Evolutionary conservation across 768 basidiomycete species (phyloP).

Genomic region (Erythrobasidium yunnanense): DNA sequence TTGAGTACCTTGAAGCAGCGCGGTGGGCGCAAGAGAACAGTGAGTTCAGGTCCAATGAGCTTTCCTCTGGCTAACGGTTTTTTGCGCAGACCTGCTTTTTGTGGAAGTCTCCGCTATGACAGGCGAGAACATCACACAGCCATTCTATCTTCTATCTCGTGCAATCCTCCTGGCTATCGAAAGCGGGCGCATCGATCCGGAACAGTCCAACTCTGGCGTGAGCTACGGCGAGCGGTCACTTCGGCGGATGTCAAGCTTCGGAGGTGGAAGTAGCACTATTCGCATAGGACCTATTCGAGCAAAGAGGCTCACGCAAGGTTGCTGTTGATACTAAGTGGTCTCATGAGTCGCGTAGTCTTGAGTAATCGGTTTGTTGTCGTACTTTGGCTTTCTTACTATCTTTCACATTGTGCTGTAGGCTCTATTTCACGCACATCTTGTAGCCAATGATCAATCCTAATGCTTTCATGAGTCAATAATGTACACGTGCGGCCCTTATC

Average conservation of each 20-base stretch:
- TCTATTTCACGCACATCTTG: no score
- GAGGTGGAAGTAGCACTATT: slow-evolving; percentile 12
- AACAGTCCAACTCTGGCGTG: slow-evolving; percentile 86
- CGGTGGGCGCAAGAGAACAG: slow-evolving; percentile 93
- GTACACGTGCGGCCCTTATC: no score
- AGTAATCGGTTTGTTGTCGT: not conserved
- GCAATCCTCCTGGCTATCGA: slow-evolving; percentile 37
- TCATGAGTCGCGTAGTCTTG: not conserved
- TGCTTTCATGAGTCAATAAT: no score
- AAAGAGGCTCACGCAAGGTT: not conserved
- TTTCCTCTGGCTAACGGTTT: not conserved
- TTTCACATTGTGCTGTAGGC: no score
- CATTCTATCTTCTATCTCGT: slow-evolving; percentile 56
- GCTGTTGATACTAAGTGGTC: not conserved
- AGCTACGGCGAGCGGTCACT: slow-evolving; percentile 91
- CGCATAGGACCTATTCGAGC: not conserved
- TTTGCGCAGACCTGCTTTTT: slow-evolving; percentile 66
- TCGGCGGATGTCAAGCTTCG: slow-evolving; percentile 52
- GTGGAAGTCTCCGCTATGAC: slow-evolving; percentile 83
- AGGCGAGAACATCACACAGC: slow-evolving; percentile 82
- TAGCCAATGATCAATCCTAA: not conserved
- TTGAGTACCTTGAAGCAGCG: slow-evolving; percentile 90
- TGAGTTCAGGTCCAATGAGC: slow-evolving; percentile 39
- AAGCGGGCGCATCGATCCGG: slow-evolving; percentile 48
- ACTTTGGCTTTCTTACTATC: no score